Evolutionary conservation across 805 yeast species (phyloP), one percentile per base, ranked within the genome.

Genomic region (Zygotorulaspora florentina): DNA sequence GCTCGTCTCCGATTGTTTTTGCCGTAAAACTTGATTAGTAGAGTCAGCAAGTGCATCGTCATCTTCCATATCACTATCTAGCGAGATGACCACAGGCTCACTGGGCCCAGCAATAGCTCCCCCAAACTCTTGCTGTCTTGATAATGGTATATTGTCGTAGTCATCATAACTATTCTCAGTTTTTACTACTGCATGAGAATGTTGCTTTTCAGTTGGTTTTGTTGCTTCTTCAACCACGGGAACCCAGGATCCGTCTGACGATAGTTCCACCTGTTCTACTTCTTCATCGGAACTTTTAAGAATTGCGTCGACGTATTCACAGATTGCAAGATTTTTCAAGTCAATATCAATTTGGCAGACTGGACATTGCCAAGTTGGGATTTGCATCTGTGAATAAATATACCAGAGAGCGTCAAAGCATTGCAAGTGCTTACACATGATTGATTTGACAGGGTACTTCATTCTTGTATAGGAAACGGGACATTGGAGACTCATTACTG

Each of bases 281-380:
- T 79, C 79, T 2, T 71, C 76, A 2, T 65, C 60, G 0, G 89
- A 80, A 2, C 61, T 57, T 1, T 71, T 59, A 16, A 91, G 58
- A 40, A 91, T 79, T 11, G 83, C 85, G 35, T 63, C 58, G 40
- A 87, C 77, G 59, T 80, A 91, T 50, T 87, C 96, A 53, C 87
- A 88, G 0, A 89, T 69, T 0, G 84, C 81, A 43, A 93, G 61
- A 50, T 82, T 83, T 12, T 75, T 74, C 12, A 81, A 68, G 1
- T 70, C 65, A 2, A 87, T 67, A 2, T 59, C 59, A 4, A 66
- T 68, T 50, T 76, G 77, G 61, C 99, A 93, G 3, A 87, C 74
- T 0, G 97, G 96, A 59, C 99, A 93, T 42, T 69, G 68, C 97
- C 97, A 91, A 0, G 86, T 78, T 0, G 96, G 85, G 0, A 85